Evolutionary conservation across 306 rosid genomes (phyloP).

Genomic region (Geum urbanum): DNA sequence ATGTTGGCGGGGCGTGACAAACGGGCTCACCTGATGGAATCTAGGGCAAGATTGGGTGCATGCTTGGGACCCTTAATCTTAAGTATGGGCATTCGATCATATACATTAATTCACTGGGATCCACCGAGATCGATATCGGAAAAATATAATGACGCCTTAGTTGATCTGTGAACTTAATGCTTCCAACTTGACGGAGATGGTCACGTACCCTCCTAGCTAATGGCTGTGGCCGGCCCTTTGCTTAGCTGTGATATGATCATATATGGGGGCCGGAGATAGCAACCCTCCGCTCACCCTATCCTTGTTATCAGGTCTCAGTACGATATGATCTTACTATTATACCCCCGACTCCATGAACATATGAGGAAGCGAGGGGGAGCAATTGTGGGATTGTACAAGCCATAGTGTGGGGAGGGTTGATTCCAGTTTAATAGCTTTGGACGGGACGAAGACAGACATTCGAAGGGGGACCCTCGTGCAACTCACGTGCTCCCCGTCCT

Average conservation of each 20-base stretch:
- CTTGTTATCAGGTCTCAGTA: background rate
- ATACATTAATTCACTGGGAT: conserved; percentile 29
- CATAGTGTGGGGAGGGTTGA: background rate
- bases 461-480: conserved; percentile 43
- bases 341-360: background rate
- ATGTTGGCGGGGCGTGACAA: too few species aligned
- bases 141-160: conserved; percentile 31
- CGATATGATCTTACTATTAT: background rate
- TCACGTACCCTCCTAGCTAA: conserved; percentile 4
- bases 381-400: background rate
- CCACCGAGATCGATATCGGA: conserved; percentile 30
- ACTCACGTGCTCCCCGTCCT: conserved; percentile 40
- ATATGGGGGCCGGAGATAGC: background rate
- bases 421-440: conserved; percentile 21
- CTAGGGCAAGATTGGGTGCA: conserved; percentile 20
- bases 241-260: conserved; percentile 46
- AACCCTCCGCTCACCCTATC: conserved; percentile 1
- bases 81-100: conserved; percentile 20
- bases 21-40: conserved; percentile 14
- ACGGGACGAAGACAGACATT: conserved; percentile 48
- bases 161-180: conserved; percentile 40
- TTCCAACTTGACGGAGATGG: conserved; percentile 18
- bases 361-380: background rate
- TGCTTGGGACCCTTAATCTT: conserved; percentile 40
- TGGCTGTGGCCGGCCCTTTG: conserved; percentile 22